Evolutionary conservation across 148 eudicot genomes (phyloP).

Genomic region (Fagopyrum esculentum): DNA sequence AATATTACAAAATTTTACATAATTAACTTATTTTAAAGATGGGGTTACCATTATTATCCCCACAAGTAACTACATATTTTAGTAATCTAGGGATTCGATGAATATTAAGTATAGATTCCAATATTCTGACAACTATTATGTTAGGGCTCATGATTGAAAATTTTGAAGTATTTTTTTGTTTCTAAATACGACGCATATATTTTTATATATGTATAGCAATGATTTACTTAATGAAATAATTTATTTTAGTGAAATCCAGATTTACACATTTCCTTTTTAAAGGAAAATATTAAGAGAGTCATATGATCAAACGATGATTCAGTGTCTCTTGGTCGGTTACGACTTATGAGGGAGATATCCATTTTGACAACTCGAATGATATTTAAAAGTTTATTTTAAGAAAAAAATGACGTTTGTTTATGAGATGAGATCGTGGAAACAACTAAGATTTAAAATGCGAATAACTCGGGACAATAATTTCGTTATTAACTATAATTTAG

Average conservation of each 20-base stretch:
- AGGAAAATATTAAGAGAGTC: background rate
- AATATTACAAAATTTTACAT: no score
- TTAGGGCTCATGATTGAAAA: background rate
- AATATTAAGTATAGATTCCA: no score
- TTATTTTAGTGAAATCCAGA: background rate
- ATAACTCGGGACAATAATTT: no score
- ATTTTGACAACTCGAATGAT: background rate
- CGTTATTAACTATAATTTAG: no score
- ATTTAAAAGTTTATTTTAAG: no score
- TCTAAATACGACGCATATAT: background rate
- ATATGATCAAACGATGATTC: background rate
- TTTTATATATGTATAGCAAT: background rate
- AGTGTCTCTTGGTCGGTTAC: background rate
- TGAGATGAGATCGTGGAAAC: no score
- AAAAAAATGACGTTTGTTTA: no score
- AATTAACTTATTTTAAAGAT: no score
- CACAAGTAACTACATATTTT: background rate
- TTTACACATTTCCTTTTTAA: background rate
- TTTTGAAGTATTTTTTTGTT: background rate
- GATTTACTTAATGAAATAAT: background rate
- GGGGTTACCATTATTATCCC: no score
- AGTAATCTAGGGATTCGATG: background rate
- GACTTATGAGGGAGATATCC: background rate
- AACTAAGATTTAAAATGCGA: no score
- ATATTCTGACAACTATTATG: background rate